Evolutionary conservation across 805 yeast genomes (phyloP), one percentile per base, ranked within the genome.

Genomic region (Candida ipomoeae): DNA sequence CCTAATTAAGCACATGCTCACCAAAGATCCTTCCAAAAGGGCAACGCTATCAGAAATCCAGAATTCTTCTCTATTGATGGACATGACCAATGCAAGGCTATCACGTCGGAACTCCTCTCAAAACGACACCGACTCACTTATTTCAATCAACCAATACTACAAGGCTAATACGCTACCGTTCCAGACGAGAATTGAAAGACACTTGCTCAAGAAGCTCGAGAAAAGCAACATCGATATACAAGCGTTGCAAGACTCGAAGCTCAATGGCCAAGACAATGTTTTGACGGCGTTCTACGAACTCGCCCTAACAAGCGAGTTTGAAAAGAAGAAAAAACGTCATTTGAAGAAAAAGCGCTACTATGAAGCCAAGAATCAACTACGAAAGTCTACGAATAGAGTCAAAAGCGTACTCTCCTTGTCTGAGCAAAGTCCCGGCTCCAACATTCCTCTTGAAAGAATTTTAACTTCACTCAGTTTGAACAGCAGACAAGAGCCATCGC

Each of bases 231-330:
- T 89, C 35, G 87, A 87, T 61, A 74, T 78, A 2, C 85, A 82
- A 13, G 66, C 75, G 1, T 68, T 90, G 32, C 81, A 80, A 56
- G 70, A 77, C 7, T 79, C 86, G 29, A 82, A 89, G 3, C 59
- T 68, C 29, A 74, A 77, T 50, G 76, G 78, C 43, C 81, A 84
- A 50, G 80, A 88, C 66, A 94, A 87, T 65, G 73, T 89, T 0
- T 68, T 87, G 14, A 81, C 87, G 13, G 96, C 92, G 0, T 74
- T 84, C 50, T 89, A 91, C 85, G 83, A 83, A 42, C 69, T 89
- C 17, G 66, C 83, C 15, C 66, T 85, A 29, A 89, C 86, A 20
- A 69, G 71, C 44, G 83, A 80, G 55, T 69, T 65, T 45, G 52
- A 60, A 11, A 65, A 65, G 45, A 72, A 72, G 58, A 69, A 65